A percentile compares a stretch with the other conserved stretches of the same genome.
These are phyloP conservation scores for Extremus antarcticus DNA, from an alignment of 495 filamentous ascomycete genomes.

Conservation along the genomic window DNA sequence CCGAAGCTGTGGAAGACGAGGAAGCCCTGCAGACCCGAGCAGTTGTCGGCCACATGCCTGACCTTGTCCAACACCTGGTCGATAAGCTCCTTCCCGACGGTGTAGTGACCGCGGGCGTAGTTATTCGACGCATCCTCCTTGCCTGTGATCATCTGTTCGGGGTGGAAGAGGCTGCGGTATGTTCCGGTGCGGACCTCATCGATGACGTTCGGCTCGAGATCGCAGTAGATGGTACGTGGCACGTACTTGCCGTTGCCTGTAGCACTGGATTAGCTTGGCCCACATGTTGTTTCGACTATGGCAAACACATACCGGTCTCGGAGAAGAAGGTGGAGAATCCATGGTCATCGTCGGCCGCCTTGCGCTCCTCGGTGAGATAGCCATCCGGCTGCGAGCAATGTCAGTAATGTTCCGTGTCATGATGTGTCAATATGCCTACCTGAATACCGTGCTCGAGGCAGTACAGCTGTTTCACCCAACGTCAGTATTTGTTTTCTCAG, in stretches of 20 bases:
- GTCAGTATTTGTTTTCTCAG: slow-evolving; percentile 12
- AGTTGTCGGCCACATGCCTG: slow-evolving; percentile 90
- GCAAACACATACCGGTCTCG: slow-evolving; percentile 72
- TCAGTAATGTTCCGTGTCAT: slow-evolving; percentile 32
- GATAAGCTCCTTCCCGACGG: slow-evolving; percentile 96
- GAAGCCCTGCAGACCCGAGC: slow-evolving; percentile 95
- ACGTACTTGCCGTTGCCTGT: slow-evolving; percentile 97
- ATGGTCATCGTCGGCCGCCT: slow-evolving; percentile 80
- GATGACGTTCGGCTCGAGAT: slow-evolving; percentile 99
- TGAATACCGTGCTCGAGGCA: slow-evolving; percentile 99
- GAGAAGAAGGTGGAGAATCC: slow-evolving; percentile 99
- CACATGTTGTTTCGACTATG: neutral
- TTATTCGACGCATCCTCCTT: slow-evolving; percentile 99
- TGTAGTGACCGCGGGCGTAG: slow-evolving; percentile 98
- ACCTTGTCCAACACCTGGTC: slow-evolving; percentile 95
- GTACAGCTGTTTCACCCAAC: slow-evolving; percentile 60
- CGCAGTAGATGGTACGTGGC: slow-evolving; percentile 96
- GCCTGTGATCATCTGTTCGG: slow-evolving; percentile 97
- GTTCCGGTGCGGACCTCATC: slow-evolving; percentile 97
- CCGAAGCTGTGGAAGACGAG: slow-evolving; percentile 99
- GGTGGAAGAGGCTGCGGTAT: slow-evolving; percentile 95
- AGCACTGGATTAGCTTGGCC: neutral
- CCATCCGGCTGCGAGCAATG: slow-evolving; percentile 71
- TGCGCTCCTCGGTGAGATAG: slow-evolving; percentile 96
- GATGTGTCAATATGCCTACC: slow-evolving; percentile 48